phyloP scores from a whole-genome alignment of 2,329 filamentous ascomycete species.

The Diatrype stigma region DNA sequence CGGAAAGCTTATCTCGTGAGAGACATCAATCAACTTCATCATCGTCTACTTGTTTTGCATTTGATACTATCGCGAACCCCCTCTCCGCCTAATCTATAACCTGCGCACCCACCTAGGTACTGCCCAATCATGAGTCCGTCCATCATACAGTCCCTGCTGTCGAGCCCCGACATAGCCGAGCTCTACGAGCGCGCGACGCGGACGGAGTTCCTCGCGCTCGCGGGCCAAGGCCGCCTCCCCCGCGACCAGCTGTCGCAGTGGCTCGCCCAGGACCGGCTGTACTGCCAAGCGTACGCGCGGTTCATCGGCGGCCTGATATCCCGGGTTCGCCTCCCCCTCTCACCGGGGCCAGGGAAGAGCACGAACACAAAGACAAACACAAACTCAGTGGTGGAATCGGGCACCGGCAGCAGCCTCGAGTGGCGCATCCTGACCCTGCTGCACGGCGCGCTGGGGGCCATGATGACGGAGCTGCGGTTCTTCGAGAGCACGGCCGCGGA shows the following conservation, averaged over 20 bases:
- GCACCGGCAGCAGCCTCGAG: slow-evolving; percentile 13
- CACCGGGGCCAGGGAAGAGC: slow-evolving; percentile 5
- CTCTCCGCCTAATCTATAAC: background rate
- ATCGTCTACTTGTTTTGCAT: too few species aligned
- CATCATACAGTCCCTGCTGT: slow-evolving; percentile 17
- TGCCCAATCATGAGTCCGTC: slow-evolving; percentile 16
- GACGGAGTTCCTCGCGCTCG: slow-evolving; percentile 21
- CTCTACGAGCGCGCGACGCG: slow-evolving; percentile 25
- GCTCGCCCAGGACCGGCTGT: slow-evolving; percentile 29
- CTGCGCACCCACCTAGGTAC: background rate
- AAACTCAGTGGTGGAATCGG: too few species aligned
- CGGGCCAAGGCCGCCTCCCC: slow-evolving; percentile 23
- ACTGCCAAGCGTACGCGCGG: slow-evolving; percentile 27
- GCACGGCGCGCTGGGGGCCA: slow-evolving; percentile 20
- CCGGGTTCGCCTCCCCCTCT: slow-evolving; percentile 24
- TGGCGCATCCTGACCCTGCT: slow-evolving; percentile 25
- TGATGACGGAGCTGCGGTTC: slow-evolving; percentile 24
- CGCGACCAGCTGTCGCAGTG: slow-evolving; percentile 21
- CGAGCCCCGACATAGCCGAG: slow-evolving; percentile 13
- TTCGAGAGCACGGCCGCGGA: slow-evolving; percentile 23
- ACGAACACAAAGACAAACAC: too few species aligned
- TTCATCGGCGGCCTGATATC: slow-evolving; percentile 28
- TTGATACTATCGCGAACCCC: background rate
- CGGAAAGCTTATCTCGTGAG: too few species aligned
- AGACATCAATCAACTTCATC: too few species aligned